These are phyloP conservation scores for Gentiana dahurica DNA, from an alignment of 257 asterid species.

Conservation along the genomic window DNA sequence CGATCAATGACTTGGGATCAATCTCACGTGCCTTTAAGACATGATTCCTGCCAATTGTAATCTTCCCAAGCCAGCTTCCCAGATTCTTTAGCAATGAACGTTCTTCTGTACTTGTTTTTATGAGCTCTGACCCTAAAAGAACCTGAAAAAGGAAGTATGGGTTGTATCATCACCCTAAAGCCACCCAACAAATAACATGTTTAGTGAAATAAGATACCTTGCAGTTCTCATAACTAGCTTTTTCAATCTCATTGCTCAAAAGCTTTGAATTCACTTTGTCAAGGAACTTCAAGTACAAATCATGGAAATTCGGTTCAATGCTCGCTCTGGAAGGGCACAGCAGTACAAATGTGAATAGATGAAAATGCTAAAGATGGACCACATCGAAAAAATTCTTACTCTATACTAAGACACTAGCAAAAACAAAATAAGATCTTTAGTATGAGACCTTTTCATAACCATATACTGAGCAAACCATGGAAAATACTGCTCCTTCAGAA, in stretches of 20 bases:
- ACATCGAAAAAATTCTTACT: background rate
- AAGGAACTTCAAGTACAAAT: conserved; percentile 87
- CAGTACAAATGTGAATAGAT: background rate
- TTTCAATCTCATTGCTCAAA: conserved; percentile 62
- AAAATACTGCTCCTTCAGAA: conserved; percentile 62
- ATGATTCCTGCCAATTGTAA: conserved; percentile 91
- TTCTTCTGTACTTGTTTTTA: conserved; percentile 90
- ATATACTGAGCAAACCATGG: conserved; percentile 98
- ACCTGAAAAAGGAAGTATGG: conserved; percentile 42
- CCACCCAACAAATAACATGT: background rate
- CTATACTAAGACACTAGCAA: background rate
- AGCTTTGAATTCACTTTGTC: conserved; percentile 78
- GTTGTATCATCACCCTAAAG: conserved; percentile 7
- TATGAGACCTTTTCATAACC: conserved; percentile 87
- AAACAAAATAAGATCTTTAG: background rate
- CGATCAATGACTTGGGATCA: conserved; percentile 79
- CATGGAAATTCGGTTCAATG: conserved; percentile 95
- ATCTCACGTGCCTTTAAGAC: conserved; percentile 87
- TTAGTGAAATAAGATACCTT: conserved; percentile 38
- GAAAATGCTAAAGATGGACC: background rate
- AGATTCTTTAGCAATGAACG: conserved; percentile 91
- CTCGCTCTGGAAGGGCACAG: conserved; percentile 59
- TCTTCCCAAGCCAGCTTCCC: conserved; percentile 99
- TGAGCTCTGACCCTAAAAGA: conserved; percentile 92
- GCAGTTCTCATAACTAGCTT: conserved; percentile 96